Conservation (phyloP, 2,329 filamentous ascomycete species). For the Bisporella sp. region DNA sequence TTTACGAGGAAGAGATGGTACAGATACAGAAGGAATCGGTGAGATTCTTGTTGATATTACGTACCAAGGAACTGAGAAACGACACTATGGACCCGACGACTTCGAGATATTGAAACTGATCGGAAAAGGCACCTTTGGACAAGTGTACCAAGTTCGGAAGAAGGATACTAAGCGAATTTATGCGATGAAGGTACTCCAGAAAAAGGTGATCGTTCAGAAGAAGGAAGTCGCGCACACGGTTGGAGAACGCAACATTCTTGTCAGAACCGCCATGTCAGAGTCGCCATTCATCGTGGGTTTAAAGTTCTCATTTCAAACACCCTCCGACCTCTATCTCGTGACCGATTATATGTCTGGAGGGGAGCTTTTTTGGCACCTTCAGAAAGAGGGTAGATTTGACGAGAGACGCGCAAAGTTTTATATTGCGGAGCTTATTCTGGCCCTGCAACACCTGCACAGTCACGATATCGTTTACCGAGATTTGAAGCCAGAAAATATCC, state of each 20-base stretch:
- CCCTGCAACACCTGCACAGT: conserved; percentile 89
- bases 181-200: conserved; percentile 98
- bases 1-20: conserved; percentile 68
- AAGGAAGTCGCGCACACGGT: conserved; percentile 98
- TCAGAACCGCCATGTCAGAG: conserved; percentile 90
- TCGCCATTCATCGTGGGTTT: conserved; percentile 97
- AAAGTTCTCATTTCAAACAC: conserved; percentile 98
- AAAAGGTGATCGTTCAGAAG: conserved; percentile 99
- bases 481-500: conserved; percentile 88
- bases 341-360: conserved; percentile 99
- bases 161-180: conserved; percentile 95
- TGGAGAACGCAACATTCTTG: conserved; percentile 93
- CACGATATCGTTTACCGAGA: conserved; percentile 98
- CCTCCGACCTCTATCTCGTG: conserved; percentile 93
- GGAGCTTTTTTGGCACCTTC: conserved; percentile 96
- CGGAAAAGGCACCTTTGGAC: conserved; percentile 95
- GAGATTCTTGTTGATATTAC: conserved; percentile 83
- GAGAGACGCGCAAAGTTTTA: conserved; percentile 96
- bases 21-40: conserved; percentile 68
- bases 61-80: conserved; percentile 84
- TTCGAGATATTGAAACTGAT: conserved; percentile 96
- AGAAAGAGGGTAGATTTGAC: conserved; percentile 93
- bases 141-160: conserved; percentile 97
- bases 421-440: conserved; percentile 93
- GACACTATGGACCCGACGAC: conserved; percentile 87